Conservation (phyloP, 805 yeast species). For the Yarrowia deformans region DNA sequence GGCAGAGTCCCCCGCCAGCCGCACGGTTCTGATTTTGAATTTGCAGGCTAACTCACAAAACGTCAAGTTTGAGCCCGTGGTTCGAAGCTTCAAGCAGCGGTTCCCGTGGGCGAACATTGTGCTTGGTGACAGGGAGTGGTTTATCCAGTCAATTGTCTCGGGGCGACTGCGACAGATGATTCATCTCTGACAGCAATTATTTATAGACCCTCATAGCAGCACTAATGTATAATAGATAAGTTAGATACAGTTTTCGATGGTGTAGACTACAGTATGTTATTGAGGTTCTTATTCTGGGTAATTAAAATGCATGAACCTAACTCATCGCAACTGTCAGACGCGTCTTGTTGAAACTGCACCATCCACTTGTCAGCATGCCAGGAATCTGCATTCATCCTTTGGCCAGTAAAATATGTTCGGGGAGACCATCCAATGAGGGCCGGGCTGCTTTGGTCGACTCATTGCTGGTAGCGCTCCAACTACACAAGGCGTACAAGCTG, state of each 20-base stretch:
- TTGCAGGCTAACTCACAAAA: slow-evolving; percentile 4
- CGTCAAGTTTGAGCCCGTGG: background rate
- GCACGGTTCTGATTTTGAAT: slow-evolving; percentile 24
- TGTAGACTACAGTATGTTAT: no score
- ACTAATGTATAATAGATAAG: background rate
- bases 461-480: background rate
- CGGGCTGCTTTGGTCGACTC: slow-evolving; percentile 30
- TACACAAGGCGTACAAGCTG: slow-evolving; percentile 17
- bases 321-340: background rate
- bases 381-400: slow-evolving; percentile 36
- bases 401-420: slow-evolving; percentile 31
- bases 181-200: slow-evolving; percentile 5
- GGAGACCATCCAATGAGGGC: slow-evolving; percentile 33
- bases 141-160: slow-evolving; percentile 23
- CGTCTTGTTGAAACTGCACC: background rate
- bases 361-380: slow-evolving; percentile 9
- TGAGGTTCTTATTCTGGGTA: no score
- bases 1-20: background rate
- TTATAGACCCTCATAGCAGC: slow-evolving; percentile 11
- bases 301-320: background rate
- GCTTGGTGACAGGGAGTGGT: slow-evolving; percentile 36
- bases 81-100: slow-evolving; percentile 22
- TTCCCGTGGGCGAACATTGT: slow-evolving; percentile 23
- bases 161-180: slow-evolving; percentile 32
- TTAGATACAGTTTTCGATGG: no score